Evolutionary conservation across 2,329 filamentous ascomycete genomes (phyloP).

Genomic region (Clonostachys byssicola): DNA sequence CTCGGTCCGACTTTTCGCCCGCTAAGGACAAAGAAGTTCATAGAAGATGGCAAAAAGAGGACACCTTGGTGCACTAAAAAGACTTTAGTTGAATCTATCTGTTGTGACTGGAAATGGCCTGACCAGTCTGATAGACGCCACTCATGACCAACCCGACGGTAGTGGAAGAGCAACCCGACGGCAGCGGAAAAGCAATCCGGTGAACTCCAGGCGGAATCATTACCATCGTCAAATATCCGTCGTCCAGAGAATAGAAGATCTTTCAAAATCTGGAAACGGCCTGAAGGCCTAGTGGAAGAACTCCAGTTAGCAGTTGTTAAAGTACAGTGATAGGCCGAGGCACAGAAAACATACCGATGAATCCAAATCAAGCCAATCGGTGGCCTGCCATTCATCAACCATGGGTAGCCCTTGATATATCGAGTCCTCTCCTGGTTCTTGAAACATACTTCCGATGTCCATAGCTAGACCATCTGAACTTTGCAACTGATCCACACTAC

Average conservation of each 20-base stretch:
- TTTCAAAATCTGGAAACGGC: constrained; percentile 7
- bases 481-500: not conserved
- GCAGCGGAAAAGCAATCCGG: too few relatives aligned
- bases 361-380: constrained; percentile 20
- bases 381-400: constrained; percentile 18
- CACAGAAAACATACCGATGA: constrained; percentile 10
- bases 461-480: not conserved
- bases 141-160: too few relatives aligned
- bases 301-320: not conserved
- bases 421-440: not conserved
- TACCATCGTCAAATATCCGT: not conserved
- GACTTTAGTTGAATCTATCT: too few relatives aligned
- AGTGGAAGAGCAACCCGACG: too few relatives aligned
- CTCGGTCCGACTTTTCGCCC: too few relatives aligned
- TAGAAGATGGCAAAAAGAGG: too few relatives aligned
- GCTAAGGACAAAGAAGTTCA: too few relatives aligned
- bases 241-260: constrained; percentile 7
- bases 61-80: too few relatives aligned
- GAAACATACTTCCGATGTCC: not conserved
- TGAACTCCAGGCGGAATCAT: too few relatives aligned
- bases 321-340: not conserved
- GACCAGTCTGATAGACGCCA: too few relatives aligned
- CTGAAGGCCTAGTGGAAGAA: constrained; percentile 7
- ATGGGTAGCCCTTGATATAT: not conserved
- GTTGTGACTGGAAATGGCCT: too few relatives aligned